These are phyloP conservation scores for Marvania coccoides DNA, from an alignment of 139 green algal species.

Conservation along the genomic window DNA sequence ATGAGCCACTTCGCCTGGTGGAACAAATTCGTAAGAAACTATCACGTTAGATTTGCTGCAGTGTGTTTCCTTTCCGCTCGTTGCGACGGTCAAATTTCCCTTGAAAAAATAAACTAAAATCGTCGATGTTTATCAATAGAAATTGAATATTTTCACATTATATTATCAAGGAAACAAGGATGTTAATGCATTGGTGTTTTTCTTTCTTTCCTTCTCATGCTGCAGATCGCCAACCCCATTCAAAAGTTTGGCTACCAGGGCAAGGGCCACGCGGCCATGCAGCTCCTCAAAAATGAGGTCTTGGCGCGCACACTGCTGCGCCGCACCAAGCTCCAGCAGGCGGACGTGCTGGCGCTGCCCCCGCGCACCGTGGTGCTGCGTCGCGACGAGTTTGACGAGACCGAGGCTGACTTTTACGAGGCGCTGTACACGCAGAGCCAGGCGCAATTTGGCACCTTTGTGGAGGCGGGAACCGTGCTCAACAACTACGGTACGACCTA, in stretches of 20 bases:
- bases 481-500: conserved; percentile 44
- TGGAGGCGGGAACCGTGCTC: conserved; percentile 28
- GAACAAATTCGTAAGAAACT: conserved; percentile 72
- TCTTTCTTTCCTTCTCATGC: too few relatives aligned
- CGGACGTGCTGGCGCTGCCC: conserved; percentile 84
- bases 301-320: conserved; percentile 67
- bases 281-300: conserved; percentile 66
- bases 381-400: conserved; percentile 60
- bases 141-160: too few relatives aligned
- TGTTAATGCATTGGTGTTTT: too few relatives aligned
- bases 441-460: conserved; percentile 66
- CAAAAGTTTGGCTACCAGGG: conserved; percentile 52
- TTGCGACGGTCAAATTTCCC: too few relatives aligned
- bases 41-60: too few relatives aligned
- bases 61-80: too few relatives aligned
- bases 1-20: conserved; percentile 79
- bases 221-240: conserved; percentile 56
- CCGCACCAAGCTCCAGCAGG: conserved; percentile 87
- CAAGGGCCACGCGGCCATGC: conserved; percentile 51
- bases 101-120: too few relatives aligned
- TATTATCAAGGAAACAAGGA: too few relatives aligned
- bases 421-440: conserved; percentile 80
- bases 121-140: too few relatives aligned
- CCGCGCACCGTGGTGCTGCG: conserved; percentile 64
- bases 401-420: conserved; percentile 90